Evolutionary conservation across 225 moss, liverwort and hornwort species (phyloP).

Genomic region (Antitrichia curtipendula): DNA sequence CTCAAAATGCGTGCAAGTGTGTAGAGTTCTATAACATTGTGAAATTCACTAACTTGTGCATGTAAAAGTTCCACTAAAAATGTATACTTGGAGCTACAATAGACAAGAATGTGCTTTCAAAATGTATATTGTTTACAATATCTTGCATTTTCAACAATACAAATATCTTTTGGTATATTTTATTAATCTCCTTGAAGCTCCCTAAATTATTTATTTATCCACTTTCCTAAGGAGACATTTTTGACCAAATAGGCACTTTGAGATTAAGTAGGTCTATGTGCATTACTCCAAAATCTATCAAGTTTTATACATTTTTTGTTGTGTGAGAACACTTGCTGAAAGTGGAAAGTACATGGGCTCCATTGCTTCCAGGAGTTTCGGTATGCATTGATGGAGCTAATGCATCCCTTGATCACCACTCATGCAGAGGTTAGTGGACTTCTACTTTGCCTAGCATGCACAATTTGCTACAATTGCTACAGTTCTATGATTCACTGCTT

Average conservation of each 20-base stretch:
- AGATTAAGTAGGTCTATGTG: neutral
- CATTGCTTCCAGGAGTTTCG: slow-evolving; percentile 45
- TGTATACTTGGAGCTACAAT: too few relatives aligned
- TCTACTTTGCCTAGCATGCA: neutral
- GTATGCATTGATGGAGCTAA: slow-evolving; percentile 65
- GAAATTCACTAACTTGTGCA: neutral
- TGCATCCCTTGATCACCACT: slow-evolving; percentile 81
- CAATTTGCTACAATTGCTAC: neutral
- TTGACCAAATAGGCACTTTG: neutral
- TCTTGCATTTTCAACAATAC: neutral
- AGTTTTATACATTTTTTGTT: neutral
- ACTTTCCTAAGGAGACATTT: neutral
- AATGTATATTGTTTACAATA: neutral
- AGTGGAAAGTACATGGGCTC: neutral
- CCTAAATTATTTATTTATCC: neutral
- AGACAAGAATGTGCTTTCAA: neutral
- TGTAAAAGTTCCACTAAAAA: neutral
- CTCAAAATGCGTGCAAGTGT: neutral
- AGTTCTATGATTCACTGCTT: neutral
- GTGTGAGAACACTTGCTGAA: neutral
- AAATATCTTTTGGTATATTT: neutral
- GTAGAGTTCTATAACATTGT: neutral
- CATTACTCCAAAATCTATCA: neutral
- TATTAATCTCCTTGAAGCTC: neutral
- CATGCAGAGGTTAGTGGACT: slow-evolving; percentile 63